Evolutionary conservation across 495 filamentous ascomycete species (phyloP).

Genomic region (Bryoglossum gracile): DNA sequence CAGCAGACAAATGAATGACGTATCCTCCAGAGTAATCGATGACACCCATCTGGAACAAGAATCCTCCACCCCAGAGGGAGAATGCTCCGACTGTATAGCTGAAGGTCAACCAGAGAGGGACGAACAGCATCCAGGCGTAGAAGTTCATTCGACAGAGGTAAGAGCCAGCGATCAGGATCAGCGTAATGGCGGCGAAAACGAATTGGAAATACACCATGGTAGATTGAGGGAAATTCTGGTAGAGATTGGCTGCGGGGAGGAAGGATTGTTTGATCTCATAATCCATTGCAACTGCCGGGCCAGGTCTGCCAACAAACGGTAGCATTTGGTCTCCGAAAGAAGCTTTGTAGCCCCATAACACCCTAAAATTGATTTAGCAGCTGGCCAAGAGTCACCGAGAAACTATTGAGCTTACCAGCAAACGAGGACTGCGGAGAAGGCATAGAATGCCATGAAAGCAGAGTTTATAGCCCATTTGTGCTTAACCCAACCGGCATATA

Average conservation of each 20-base stretch:
- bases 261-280: constrained; percentile 37
- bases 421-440: constrained; percentile 44
- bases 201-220: constrained; percentile 59
- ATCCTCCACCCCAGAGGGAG: constrained; percentile 51
- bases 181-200: constrained; percentile 52
- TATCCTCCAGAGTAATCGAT: constrained; percentile 55
- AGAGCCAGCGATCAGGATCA: constrained; percentile 45
- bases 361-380: too few species aligned
- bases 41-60: constrained; percentile 42
- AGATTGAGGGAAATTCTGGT: constrained; percentile 38
- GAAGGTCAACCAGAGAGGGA: constrained; percentile 49
- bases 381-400: too few species aligned
- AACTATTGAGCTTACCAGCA: too few species aligned
- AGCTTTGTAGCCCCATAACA: constrained; percentile 49
- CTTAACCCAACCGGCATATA: constrained; percentile 50
- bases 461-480: constrained; percentile 52
- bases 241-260: constrained; percentile 36
- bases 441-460: constrained; percentile 52
- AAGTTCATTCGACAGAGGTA: constrained; percentile 48
- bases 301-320: constrained; percentile 44
- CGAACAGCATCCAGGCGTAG: constrained; percentile 50
- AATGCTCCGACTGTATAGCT: constrained; percentile 39
- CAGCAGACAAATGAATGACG: constrained; percentile 51
- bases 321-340: constrained; percentile 45
- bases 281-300: constrained; percentile 41